Base-by-base conservation (phyloP, 495 filamentous ascomycete species). In the Penicillium turbatum region DNA sequence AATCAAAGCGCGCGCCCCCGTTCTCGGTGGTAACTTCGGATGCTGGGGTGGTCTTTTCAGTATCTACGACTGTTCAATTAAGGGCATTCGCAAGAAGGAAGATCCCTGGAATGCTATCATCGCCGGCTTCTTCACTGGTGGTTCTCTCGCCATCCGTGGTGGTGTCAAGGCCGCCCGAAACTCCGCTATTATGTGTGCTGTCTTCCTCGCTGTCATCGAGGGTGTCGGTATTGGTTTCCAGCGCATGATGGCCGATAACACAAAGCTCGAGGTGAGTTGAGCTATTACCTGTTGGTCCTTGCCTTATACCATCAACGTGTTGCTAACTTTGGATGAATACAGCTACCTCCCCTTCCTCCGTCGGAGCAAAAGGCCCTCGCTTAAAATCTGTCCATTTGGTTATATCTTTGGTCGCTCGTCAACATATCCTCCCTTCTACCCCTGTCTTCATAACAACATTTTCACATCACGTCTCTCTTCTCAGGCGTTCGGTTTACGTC, bases 181-280 rank as follows among this genome's bases (percentile, higher is more conserved):
- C 73, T 89, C 88, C 32, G 93, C 95, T 36, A 97, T 98, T 53
- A 90, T 90, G 63, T 97, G 93, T 67, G 93, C 90, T 37, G 88
- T 95, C 50, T 79, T 98, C 65, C 79, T 98, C 15, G 93, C 87
- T 9, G 92, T 98, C 39, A 97, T 98, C 56, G 93, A 98, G 72
- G 93, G 93, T 56, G 93, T 97, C 37, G 92, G 95, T 56, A 97
- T 98, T 64, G 93, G 89, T 12, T 90, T 97, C 78, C 89, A 96
- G 72, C 85, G 91, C 63, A 92, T 97, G 87, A 88, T 97, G 80
- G 92, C 95, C 6, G 88, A 92, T 37, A 86, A 87, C 66, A 96
- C 89, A 60, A 86, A 85, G 77, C 76, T 96, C 63, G 91, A 96
- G 72, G 84, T 88, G 60, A 46, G 64, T 17, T 30, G 31, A 44